Conservation (phyloP, 305 asterid species). For the Solanum hybrid region DNA sequence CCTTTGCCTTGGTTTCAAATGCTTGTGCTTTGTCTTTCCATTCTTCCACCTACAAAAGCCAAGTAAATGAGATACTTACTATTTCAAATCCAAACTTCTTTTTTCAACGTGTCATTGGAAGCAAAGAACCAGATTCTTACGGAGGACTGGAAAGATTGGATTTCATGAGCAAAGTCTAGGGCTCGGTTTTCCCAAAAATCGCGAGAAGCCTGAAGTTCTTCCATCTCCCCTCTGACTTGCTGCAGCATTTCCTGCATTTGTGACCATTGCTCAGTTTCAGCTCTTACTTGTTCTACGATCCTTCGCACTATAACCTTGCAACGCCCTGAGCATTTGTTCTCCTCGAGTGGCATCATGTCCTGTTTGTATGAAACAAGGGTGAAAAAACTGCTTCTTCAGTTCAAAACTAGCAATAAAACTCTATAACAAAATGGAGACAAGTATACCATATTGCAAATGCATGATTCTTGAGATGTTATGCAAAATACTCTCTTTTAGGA, state of each 20-base stretch:
- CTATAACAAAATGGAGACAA: background rate
- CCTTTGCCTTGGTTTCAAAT: slow-evolving; percentile 37
- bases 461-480: background rate
- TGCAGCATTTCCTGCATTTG: slow-evolving; percentile 82
- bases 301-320: slow-evolving; percentile 54
- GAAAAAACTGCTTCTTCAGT: background rate
- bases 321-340: slow-evolving; percentile 37
- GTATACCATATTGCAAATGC: background rate
- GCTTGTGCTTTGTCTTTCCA: slow-evolving; percentile 51
- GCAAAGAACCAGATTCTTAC: slow-evolving; percentile 30
- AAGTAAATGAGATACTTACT: background rate
- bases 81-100: background rate
- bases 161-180: slow-evolving; percentile 26
- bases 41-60: slow-evolving; percentile 41
- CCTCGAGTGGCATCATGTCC: slow-evolving; percentile 13
- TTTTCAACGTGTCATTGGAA: background rate
- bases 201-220: slow-evolving; percentile 55
- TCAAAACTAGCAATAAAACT: background rate
- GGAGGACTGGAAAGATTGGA: slow-evolving; percentile 34
- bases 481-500: background rate
- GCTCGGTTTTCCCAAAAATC: slow-evolving; percentile 68
- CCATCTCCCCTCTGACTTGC: slow-evolving; percentile 47
- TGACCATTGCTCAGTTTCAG: slow-evolving; percentile 88
- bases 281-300: slow-evolving; percentile 76
- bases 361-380: background rate